Evolutionary conservation across 2,329 filamentous ascomycete species (phyloP).

Genomic region (Davidsoniella eucalypti): DNA sequence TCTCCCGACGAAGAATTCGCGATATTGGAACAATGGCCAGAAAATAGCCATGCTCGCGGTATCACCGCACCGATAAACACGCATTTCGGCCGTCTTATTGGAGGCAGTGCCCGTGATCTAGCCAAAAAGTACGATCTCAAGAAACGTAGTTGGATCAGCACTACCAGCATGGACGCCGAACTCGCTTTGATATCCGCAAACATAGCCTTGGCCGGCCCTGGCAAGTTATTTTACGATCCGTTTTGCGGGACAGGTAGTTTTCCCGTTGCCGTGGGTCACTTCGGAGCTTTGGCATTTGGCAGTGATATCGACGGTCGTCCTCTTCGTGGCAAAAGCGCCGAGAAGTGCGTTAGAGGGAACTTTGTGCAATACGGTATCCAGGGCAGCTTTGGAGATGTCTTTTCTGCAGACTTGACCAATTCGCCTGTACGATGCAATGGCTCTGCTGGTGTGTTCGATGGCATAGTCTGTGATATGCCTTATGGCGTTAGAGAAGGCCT

Average conservation of each 20-base stretch:
- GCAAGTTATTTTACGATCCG: slow-evolving; percentile 81
- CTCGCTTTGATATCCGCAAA: slow-evolving; percentile 84
- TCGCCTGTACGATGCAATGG: slow-evolving; percentile 45
- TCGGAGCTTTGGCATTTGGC: slow-evolving; percentile 68
- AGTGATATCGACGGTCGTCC: slow-evolving; percentile 88
- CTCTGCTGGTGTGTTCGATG: slow-evolving; percentile 51
- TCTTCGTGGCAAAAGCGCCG: slow-evolving; percentile 53
- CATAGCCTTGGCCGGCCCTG: slow-evolving; percentile 64
- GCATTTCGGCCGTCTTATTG: slow-evolving; percentile 59
- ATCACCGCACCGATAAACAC: slow-evolving; percentile 20
- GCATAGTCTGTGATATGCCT: slow-evolving; percentile 87
- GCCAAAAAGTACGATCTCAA: slow-evolving; percentile 72
- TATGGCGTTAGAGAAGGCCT: slow-evolving; percentile 90
- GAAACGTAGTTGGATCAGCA: slow-evolving; percentile 84
- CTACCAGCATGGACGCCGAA: slow-evolving; percentile 94
- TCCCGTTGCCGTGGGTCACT: slow-evolving; percentile 75
- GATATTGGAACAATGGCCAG: slow-evolving; percentile 67
- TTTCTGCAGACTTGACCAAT: slow-evolving; percentile 78
- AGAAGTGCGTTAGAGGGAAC: slow-evolving; percentile 44
- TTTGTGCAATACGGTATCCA: slow-evolving; percentile 68
- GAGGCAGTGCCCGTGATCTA: slow-evolving; percentile 47
- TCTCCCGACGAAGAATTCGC: slow-evolving; percentile 58
- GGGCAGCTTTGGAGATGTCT: slow-evolving; percentile 54
- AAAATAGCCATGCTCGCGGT: slow-evolving; percentile 37
- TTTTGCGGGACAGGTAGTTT: slow-evolving; percentile 95